A percentile compares a stretch with the other conserved stretches of the same genome.
These are phyloP conservation scores for Zalaria obscura DNA, from an alignment of 2,329 filamentous ascomycete genomes.

Conservation along the genomic window DNA sequence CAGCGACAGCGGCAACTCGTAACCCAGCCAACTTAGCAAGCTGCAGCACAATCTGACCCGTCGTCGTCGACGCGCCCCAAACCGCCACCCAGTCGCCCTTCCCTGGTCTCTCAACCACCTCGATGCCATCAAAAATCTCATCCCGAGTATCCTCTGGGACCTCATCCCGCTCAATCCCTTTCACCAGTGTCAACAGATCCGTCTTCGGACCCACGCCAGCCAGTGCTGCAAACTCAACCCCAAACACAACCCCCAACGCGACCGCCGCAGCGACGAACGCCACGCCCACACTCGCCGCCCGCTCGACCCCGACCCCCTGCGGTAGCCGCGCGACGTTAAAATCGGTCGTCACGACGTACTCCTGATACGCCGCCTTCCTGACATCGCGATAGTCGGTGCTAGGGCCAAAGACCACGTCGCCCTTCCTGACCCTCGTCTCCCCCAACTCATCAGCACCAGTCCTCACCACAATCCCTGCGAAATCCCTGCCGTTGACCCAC, in stretches of 20 bases:
- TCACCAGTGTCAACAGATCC: slow-evolving; percentile 41
- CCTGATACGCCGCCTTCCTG: slow-evolving; percentile 57
- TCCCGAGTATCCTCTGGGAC: slow-evolving; percentile 47
- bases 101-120: slow-evolving; percentile 37
- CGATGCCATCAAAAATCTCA: slow-evolving; percentile 48
- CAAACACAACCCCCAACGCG: slow-evolving; percentile 54
- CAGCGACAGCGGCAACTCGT: slow-evolving; percentile 50
- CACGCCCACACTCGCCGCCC: slow-evolving; percentile 52
- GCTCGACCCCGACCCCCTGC: slow-evolving; percentile 33
- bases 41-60: slow-evolving; percentile 26
- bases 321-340: slow-evolving; percentile 54
- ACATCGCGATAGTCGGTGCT: slow-evolving; percentile 63
- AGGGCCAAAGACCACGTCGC: slow-evolving; percentile 37
- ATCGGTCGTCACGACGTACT: slow-evolving; percentile 50
- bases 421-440: neutral
- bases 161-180: slow-evolving; percentile 27
- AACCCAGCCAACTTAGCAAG: slow-evolving; percentile 53
- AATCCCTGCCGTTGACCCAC: slow-evolving; percentile 55
- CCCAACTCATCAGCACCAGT: slow-evolving; percentile 11
- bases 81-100: slow-evolving; percentile 57
- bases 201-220: slow-evolving; percentile 26
- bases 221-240: slow-evolving; percentile 45
- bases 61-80: slow-evolving; percentile 50
- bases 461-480: slow-evolving; percentile 50
- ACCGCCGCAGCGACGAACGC: slow-evolving; percentile 57